Evolutionary conservation across 306 rosid genomes (phyloP).

Genomic region (Malus sylvestris): DNA sequence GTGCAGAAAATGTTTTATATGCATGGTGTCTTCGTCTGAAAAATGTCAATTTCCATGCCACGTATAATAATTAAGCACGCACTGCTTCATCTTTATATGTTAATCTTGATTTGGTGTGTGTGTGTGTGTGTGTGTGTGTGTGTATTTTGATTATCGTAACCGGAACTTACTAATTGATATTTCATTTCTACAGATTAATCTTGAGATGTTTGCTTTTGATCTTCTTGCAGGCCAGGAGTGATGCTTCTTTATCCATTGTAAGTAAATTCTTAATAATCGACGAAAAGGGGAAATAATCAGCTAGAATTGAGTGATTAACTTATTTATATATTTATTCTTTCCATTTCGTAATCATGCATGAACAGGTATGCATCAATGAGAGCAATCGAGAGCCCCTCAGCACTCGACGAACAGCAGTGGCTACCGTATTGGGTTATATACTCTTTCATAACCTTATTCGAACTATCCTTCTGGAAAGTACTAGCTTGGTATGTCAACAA

Average conservation of each 20-base stretch:
- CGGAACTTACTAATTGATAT: too few species aligned
- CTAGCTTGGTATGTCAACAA: constrained; percentile 48
- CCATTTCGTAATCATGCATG: background rate
- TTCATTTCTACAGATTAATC: background rate
- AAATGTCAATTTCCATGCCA: background rate
- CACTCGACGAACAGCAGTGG: constrained; percentile 91
- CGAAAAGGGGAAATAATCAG: background rate
- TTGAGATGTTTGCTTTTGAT: background rate
- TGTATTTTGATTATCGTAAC: background rate
- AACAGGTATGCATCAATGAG: constrained; percentile 72
- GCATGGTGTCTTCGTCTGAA: background rate
- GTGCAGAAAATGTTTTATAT: background rate
- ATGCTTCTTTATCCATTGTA: constrained; percentile 92
- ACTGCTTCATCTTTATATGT: background rate
- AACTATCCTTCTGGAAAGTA: constrained; percentile 59
- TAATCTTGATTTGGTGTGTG: background rate
- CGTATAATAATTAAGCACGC: too few species aligned
- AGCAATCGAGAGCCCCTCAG: constrained; percentile 88
- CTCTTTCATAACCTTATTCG: constrained; percentile 70
- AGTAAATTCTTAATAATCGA: constrained; percentile 24
- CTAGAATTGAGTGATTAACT: background rate
- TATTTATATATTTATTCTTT: background rate
- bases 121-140: background rate
- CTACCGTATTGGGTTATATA: constrained; percentile 87
- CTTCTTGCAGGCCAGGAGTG: constrained; percentile 61